Conservation (phyloP, 176 grass and related monocot genomes). For the Aegilops longissima region DNA sequence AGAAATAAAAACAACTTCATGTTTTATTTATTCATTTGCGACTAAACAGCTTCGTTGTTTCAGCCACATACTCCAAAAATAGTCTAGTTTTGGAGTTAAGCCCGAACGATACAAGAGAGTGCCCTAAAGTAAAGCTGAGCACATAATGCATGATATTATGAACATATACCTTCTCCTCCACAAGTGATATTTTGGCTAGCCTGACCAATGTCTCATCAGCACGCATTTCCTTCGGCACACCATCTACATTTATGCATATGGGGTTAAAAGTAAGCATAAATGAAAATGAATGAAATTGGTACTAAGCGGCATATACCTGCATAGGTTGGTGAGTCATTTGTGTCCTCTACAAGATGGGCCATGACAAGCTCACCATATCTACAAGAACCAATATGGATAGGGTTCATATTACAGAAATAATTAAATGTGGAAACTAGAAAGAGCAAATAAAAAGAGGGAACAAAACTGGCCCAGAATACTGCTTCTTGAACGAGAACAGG, state of each 20-base stretch:
- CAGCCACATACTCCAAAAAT: slow-evolving; percentile 19
- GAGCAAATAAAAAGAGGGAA: not conserved
- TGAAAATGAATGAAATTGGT: slow-evolving; percentile 11
- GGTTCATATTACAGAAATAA: slow-evolving; percentile 10
- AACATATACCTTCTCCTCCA: slow-evolving; percentile 86
- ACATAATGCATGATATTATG: slow-evolving; percentile 1
- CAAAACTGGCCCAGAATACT: not conserved
- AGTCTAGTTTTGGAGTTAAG: slow-evolving; percentile 21
- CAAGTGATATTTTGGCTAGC: slow-evolving; percentile 80
- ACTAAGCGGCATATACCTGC: slow-evolving; percentile 64
- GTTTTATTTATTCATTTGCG: not conserved
- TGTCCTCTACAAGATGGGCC: slow-evolving; percentile 77
- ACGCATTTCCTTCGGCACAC: slow-evolving; percentile 89
- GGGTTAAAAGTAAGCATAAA: slow-evolving; percentile 42
- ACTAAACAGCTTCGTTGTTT: slow-evolving; percentile 27
- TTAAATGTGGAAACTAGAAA: slow-evolving; percentile 28
- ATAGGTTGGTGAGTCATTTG: slow-evolving; percentile 58
- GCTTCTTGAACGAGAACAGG: not conserved
- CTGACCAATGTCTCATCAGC: slow-evolving; percentile 80
- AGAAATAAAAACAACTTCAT: slow-evolving; percentile 29
- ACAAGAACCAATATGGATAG: slow-evolving; percentile 31
- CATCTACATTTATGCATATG: slow-evolving; percentile 62
- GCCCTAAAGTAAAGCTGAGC: not conserved
- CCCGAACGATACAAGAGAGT: not conserved
- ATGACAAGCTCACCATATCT: slow-evolving; percentile 94